These are phyloP conservation scores for Globisporangium solare DNA, from an alignment of 352 stramenopile genomes.

Conservation along the genomic window DNA sequence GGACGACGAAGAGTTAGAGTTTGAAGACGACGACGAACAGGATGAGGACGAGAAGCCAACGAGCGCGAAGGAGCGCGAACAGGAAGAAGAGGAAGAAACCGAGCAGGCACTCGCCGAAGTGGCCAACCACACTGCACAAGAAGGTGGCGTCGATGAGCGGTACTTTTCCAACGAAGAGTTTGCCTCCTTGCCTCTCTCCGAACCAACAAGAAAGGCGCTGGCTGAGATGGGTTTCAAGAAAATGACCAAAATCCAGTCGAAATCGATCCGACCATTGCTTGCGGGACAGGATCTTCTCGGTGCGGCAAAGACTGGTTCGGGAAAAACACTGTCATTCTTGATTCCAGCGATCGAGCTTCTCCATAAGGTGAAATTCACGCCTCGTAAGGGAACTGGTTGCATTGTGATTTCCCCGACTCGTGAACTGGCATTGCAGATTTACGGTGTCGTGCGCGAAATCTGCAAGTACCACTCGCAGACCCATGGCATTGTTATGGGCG, in stretches of 20 bases:
- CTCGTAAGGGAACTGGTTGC: constrained; percentile 95
- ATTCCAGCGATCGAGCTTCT: constrained; percentile 97
- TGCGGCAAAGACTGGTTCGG: constrained; percentile 96
- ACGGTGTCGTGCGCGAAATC: constrained; percentile 96
- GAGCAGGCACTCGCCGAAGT: constrained; percentile 53
- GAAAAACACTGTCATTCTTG: constrained; percentile 99
- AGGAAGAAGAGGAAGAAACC: constrained; percentile 39
- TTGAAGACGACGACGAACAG: constrained; percentile 24
- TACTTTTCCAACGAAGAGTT: constrained; percentile 91
- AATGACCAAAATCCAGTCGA: constrained; percentile 98
- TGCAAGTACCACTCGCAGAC: constrained; percentile 94
- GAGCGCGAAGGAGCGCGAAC: constrained; percentile 11
- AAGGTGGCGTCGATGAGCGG: constrained; percentile 50
- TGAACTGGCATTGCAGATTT: constrained; percentile 99
- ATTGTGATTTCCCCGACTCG: constrained; percentile 98
- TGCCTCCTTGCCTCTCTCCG: constrained; percentile 88
- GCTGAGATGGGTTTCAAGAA: constrained; percentile 89
- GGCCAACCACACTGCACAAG: constrained; percentile 24
- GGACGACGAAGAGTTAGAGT: constrained; percentile 18
- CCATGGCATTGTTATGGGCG: constrained; percentile 97
- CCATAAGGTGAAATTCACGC: constrained; percentile 94
- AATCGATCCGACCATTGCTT: constrained; percentile 95
- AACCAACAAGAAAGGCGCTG: constrained; percentile 88
- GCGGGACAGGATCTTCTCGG: constrained; percentile 96
- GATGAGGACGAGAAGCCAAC: constrained; percentile 20